phyloP scores from a whole-genome alignment of 148 eudicot species.

The Dysphania ambrosioides region DNA sequence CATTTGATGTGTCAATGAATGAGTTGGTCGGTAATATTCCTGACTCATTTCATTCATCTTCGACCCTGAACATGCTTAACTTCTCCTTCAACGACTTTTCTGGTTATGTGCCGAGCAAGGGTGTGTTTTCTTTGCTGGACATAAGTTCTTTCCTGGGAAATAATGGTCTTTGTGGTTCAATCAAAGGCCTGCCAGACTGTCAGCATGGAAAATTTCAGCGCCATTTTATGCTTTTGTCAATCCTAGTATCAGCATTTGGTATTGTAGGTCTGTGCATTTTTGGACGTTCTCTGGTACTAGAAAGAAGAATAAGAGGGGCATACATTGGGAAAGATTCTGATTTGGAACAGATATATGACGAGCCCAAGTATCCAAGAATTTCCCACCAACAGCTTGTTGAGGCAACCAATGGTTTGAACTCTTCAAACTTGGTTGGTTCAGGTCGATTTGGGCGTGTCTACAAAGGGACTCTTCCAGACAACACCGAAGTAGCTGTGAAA shows the following conservation, averaged over 20 bases:
- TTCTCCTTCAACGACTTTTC: conserved; percentile 65
- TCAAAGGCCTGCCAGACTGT: conserved; percentile 54
- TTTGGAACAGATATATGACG: conserved; percentile 42
- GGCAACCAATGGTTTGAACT: conserved; percentile 68
- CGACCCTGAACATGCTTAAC: conserved; percentile 48
- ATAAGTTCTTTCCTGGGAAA: conserved; percentile 57
- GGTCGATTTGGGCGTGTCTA: conserved; percentile 73
- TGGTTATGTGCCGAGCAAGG: conserved; percentile 43
- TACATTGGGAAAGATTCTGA: conserved; percentile 27
- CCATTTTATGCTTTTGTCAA: conserved; percentile 32
- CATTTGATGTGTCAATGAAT: conserved; percentile 59
- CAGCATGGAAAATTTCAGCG: conserved; percentile 24
- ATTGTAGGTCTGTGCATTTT: conserved; percentile 39
- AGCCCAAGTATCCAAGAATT: conserved; percentile 52
- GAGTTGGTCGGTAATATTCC: conserved; percentile 54
- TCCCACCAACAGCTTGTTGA: conserved; percentile 54
- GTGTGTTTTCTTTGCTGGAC: conserved; percentile 50
- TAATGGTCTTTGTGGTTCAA: conserved; percentile 54
- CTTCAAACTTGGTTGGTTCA: conserved; percentile 56
- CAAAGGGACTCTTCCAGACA: conserved; percentile 56
- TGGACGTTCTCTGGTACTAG: conserved; percentile 30
- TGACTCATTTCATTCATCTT: conserved; percentile 48
- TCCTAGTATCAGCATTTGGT: conserved; percentile 37
- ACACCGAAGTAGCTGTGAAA: conserved; percentile 75
- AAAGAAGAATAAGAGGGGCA: conserved; percentile 25